A percentile compares a stretch with the other conserved stretches of the same genome.
Conservation (phyloP, 129 eudicot species). For the Arctium lappa region DNA sequence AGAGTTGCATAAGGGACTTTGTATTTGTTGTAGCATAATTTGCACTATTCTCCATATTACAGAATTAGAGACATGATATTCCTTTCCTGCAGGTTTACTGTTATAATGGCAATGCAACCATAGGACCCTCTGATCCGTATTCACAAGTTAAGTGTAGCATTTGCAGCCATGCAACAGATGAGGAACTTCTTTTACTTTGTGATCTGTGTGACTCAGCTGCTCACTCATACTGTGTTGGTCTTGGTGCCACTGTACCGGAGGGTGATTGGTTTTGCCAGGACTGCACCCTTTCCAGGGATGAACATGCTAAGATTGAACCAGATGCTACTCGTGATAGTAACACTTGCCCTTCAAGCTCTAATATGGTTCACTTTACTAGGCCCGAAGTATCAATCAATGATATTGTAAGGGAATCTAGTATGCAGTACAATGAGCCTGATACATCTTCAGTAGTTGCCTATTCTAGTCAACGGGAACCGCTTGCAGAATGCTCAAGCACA, state of each 20-base stretch:
- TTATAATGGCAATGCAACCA: conserved; percentile 48
- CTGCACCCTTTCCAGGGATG: conserved; percentile 57
- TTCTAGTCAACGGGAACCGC: conserved; percentile 11
- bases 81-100: conserved; percentile 41
- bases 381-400: conserved; percentile 47
- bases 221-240: conserved; percentile 86
- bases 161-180: conserved; percentile 54
- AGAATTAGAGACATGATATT: neutral
- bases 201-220: conserved; percentile 86
- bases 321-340: conserved; percentile 15
- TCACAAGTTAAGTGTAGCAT: conserved; percentile 47
- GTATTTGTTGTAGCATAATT: neutral
- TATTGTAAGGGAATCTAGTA: conserved; percentile 43
- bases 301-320: conserved; percentile 44
- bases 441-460: conserved; percentile 11
- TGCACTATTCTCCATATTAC: neutral
- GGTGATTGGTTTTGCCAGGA: conserved; percentile 91
- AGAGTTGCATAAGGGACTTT: neutral
- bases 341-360: neutral
- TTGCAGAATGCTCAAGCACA: conserved; percentile 12
- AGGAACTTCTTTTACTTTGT: conserved; percentile 62
- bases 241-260: conserved; percentile 81
- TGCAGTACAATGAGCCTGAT: conserved; percentile 8
- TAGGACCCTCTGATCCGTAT: conserved; percentile 53
- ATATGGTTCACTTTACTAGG: conserved; percentile 3